Conservation (phyloP, 768 basidiomycete genomes). For the Tricholoma saponaceum region DNA sequence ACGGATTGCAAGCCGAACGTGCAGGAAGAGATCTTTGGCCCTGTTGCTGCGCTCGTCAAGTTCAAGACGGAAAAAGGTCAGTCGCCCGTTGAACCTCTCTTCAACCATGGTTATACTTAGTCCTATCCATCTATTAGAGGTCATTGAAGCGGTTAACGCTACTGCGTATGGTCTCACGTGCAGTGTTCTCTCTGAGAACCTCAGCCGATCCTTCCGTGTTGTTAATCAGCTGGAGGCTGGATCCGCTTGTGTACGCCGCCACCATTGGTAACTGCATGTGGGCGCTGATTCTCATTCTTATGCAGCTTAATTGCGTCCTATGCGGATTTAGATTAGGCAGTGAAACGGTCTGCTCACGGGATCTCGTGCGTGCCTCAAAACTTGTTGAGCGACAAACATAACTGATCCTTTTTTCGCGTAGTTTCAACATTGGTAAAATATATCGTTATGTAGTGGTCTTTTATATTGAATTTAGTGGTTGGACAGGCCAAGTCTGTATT, state of each 20-base stretch:
- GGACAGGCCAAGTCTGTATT: too few relatives aligned
- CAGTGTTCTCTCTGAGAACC: too few relatives aligned
- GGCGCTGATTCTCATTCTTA: conserved; percentile 32
- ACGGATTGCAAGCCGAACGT: conserved; percentile 54
- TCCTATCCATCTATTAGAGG: neutral
- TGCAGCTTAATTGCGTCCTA: conserved; percentile 43
- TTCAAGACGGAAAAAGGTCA: conserved; percentile 51
- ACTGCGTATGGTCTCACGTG: conserved; percentile 48
- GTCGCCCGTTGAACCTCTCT: conserved; percentile 1
- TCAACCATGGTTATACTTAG: neutral
- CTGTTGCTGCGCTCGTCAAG: conserved; percentile 65
- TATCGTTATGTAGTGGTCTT: too few relatives aligned
- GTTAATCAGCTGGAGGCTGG: conserved; percentile 62
- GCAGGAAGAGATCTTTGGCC: conserved; percentile 69
- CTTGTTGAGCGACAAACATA: too few relatives aligned
- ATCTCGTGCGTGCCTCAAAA: too few relatives aligned
- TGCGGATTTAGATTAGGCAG: too few relatives aligned
- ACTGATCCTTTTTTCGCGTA: too few relatives aligned
- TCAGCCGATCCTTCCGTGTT: too few relatives aligned
- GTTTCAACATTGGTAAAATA: too few relatives aligned
- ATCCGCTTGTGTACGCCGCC: too few relatives aligned
- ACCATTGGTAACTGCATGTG: conserved; percentile 37
- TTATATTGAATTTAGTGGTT: too few relatives aligned
- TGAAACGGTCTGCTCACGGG: too few relatives aligned
- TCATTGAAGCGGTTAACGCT: conserved; percentile 46